Evolutionary conservation across 164 flowering plant genomes (phyloP).

Genomic region (Piper longum): DNA sequence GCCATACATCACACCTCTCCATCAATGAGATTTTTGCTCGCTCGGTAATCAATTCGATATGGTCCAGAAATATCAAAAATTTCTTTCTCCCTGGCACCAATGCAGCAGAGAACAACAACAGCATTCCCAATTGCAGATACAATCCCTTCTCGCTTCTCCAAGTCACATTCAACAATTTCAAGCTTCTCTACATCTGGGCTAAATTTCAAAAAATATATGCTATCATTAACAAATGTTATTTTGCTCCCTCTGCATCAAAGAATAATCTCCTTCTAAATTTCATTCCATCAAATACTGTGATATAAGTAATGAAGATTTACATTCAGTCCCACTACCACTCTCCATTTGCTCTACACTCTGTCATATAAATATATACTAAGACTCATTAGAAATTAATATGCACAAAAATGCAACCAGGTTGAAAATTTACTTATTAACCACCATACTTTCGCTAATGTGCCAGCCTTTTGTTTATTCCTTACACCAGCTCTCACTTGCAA

Average conservation of each 20-base stretch:
- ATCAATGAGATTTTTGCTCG: constrained; percentile 78
- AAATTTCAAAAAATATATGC: constrained; percentile 57
- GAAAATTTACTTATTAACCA: background rate
- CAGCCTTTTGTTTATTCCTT: constrained; percentile 52
- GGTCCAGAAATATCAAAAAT: constrained; percentile 87
- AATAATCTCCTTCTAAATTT: background rate
- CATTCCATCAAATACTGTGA: background rate
- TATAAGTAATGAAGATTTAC: constrained; percentile 20
- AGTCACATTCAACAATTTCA: constrained; percentile 88
- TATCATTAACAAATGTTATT: constrained; percentile 15
- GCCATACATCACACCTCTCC: constrained; percentile 51
- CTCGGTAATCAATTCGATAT: constrained; percentile 74
- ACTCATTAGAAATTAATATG: background rate
- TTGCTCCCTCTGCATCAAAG: background rate
- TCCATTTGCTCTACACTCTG: constrained; percentile 71
- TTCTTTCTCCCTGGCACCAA: constrained; percentile 98
- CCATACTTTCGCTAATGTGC: constrained; percentile 48
- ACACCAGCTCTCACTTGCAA: constrained; percentile 88
- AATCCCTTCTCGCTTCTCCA: constrained; percentile 58
- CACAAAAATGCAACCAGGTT: background rate
- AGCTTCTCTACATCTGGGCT: constrained; percentile 98
- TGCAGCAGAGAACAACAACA: constrained; percentile 80
- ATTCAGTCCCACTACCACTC: constrained; percentile 32
- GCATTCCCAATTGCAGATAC: constrained; percentile 62
- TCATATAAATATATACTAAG: constrained; percentile 7